Evolutionary conservation across 148 eudicot species (phyloP), one percentile per base, ranked within the genome.

Genomic region (Camellia lanceoleosa): DNA sequence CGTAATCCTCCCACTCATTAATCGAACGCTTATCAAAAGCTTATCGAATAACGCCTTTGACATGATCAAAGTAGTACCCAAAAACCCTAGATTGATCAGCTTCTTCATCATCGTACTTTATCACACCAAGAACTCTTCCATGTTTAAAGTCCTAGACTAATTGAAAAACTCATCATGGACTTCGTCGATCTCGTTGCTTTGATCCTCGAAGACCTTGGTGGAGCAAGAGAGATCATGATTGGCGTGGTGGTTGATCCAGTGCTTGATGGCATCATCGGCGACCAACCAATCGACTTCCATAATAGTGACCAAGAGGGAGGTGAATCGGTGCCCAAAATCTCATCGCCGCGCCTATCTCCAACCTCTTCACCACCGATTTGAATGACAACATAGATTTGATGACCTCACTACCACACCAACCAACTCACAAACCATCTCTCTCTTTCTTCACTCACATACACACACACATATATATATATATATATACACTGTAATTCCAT

Each of bases 1-100:
- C 87, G 2, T 84, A 86, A 79, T 92, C 91, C 78, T 86, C 91
- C 96, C 96, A 92, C 56, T 84, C 86, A 64, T 90, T 91, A 65
- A 92, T 85, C 7, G 91, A 86, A 6, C 89, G 81, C 41, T 82
- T 84, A 67, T 90, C 88, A 18, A 91, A 86, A 4, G 87, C 82
- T 14, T 91, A 88, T 46, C 97, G 88, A 63, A 95, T 85, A 4
- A 79, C 89, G 3, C 85, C 87, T 18, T 56, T 56, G 11, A 82
- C 73, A 56, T 87, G 98, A 78, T 95, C 97, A 43, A 86, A 93
- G 62, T 80, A 91, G 72, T 88, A 91, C 11, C 83, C 85, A 5
- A 87, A 71, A 77, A 61, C 83, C 67, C 71, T 79, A 71, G 79
- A 71, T 46, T 68, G 88, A 13, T 65, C 81, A 6, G 5, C 67